A percentile compares a stretch with the other conserved stretches of the same genome.
phyloP scores from a whole-genome alignment of 257 asterid genomes.

The Capsicum rhomboideum region DNA sequence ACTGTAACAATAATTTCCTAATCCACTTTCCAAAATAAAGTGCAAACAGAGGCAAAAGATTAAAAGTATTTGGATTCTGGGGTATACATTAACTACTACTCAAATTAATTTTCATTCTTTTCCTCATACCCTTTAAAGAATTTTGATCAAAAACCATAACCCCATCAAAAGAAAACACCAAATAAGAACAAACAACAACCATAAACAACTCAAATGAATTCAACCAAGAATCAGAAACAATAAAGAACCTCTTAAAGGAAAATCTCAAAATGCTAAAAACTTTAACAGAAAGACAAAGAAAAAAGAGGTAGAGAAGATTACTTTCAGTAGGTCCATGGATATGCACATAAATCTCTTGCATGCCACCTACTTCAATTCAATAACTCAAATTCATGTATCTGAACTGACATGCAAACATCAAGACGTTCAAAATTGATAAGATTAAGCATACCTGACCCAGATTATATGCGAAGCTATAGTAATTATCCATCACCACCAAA shows the following conservation, averaged over 20 bases:
- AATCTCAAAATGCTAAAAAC: background rate
- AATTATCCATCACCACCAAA: too few species aligned
- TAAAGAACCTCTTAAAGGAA: slow-evolving; percentile 18
- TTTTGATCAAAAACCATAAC: background rate
- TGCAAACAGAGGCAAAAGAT: background rate
- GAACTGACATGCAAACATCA: too few species aligned
- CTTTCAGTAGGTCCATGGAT: too few species aligned
- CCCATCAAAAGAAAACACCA: background rate
- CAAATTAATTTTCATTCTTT: background rate
- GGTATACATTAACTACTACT: background rate
- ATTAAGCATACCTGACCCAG: too few species aligned
- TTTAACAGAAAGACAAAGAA: background rate
- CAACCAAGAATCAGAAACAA: background rate
- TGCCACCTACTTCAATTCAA: too few species aligned
- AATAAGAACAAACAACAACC: background rate
- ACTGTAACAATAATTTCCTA: background rate
- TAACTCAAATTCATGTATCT: too few species aligned
- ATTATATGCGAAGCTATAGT: too few species aligned
- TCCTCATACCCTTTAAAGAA: background rate
- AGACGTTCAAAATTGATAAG: too few species aligned
- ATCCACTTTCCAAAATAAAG: background rate
- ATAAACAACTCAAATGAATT: background rate
- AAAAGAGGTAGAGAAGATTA: too few species aligned
- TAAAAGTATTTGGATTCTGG: background rate
- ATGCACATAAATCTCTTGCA: too few species aligned